Percentiles rank a stretch among this genome's conserved stretches.
Evolutionary conservation across 768 basidiomycete species (phyloP).

Genomic region (Boletellus emodensis): DNA sequence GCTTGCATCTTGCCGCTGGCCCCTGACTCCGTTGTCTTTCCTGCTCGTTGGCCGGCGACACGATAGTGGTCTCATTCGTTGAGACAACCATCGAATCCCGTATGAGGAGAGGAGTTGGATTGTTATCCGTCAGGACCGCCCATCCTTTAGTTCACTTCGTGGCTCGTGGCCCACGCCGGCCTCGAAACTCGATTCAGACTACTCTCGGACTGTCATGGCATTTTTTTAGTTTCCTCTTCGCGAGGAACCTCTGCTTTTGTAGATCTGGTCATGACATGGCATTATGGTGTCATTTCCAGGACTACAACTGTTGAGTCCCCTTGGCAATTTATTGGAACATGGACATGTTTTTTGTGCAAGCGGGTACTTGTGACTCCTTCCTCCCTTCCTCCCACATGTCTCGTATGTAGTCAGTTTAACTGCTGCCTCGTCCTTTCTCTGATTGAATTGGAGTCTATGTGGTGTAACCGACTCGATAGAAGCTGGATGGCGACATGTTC

Average conservation of each 20-base stretch:
- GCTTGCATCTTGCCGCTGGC: not conserved
- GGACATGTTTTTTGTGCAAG: not conserved
- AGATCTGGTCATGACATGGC: not conserved
- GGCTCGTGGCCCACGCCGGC: constrained; percentile 14
- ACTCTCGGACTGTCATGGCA: constrained; percentile 25
- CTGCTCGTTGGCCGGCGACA: constrained; percentile 9
- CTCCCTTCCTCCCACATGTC: no score
- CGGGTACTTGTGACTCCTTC: no score
- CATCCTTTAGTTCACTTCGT: constrained; percentile 30
- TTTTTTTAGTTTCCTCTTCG: constrained; percentile 10
- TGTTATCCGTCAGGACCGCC: not conserved
- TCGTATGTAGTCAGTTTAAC: no score
- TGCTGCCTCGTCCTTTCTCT: no score
- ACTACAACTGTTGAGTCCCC: not conserved
- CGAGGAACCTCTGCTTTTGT: constrained; percentile 11
- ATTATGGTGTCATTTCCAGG: not conserved
- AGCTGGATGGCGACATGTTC: no score
- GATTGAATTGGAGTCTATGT: no score
- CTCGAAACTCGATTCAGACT: constrained; percentile 36
- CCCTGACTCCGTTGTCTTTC: constrained; percentile 1
- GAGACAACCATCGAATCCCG: constrained; percentile 1
- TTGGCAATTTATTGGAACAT: not conserved
- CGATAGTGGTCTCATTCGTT: not conserved
- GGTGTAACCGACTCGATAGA: no score
- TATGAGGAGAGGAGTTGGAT: constrained; percentile 16